Base-by-base conservation (phyloP, 305 asterid genomes). In the Fraxinus baroniana region DNA sequence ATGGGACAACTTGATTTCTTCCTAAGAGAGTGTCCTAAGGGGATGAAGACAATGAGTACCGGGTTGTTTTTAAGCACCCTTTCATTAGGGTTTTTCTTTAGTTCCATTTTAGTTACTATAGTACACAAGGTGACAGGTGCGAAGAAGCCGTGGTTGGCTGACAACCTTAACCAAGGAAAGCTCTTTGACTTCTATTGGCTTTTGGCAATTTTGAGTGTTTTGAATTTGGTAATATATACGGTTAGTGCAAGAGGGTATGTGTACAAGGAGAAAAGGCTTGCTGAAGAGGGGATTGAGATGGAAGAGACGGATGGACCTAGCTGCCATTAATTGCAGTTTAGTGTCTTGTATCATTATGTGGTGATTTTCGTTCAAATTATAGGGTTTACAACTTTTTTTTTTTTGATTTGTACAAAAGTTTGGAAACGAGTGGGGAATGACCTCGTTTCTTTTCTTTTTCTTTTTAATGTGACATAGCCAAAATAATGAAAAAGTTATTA, bases 1-100 rank as follows among this genome's bases (percentile, higher is more conserved):
- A 91, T 93, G 3, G 99, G 99, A 3, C 99, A 95, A 49, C 94
- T 95, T 1, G 97, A 94, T 82, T 95, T 95, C 80, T 95, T 95
- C 87, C 72, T 93, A 0, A 85, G 92, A 3, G 98, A 95, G 64
- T 95, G 97, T 4, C 98, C 99, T 0, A 90, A 92, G 80, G 97
- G 99, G 4, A 94, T 94, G 99, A 95, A 94, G 52, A 91, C 98
- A 0, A 93, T 95, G 90, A 93, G 98, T 82, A 94, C 98, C 0
- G 98, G 97, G 10, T 73, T 93, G 82, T 94, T 94, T 37, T 62
- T 94, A 3, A 94, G 97, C 80, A 94, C 97, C 6, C 88, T 94
- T 22, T 90, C 98, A 8, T 30, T 95, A 10, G 98, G 98, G 66
- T 94, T 91, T 78, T 95, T 94, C 77, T 74, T 94, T 2, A 95